Evolutionary conservation across 176 grass and related monocot genomes (phyloP), one percentile per base, ranked within the genome.

Genomic region (Hyparrhenia diplandra): DNA sequence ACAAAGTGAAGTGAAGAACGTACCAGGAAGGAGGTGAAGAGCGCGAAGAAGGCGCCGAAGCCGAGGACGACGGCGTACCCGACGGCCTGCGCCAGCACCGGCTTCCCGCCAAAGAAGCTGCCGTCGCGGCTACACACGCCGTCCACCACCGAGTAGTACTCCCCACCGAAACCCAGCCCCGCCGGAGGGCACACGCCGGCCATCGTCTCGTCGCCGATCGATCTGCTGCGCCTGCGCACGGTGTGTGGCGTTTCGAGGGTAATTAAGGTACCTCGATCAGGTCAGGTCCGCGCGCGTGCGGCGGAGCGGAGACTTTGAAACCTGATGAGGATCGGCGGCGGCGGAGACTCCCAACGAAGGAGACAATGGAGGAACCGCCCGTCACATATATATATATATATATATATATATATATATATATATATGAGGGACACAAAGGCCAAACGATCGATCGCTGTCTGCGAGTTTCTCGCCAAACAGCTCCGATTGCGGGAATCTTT

Each of bases 21-120:
- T 78, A 64, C 60, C 75, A 77, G 58, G 75, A 77, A 77, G 24
- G 75, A 77, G 2, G 75, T 77, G 75, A 78, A 78, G 75, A 78
- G 27, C 59, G 75, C 75, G 60, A 78, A 78, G 58, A 43, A 97
- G 35, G 87, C 94, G 27, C 94, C 94, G 61, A 97, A 97, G 24
- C 94, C 94, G 45, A 97, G 66, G 75, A 97, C 80, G 74, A 97
- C 81, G 43, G 86, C 80, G 77, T 97, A 97, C 88, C 75, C 75
- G 27, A 78, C 75, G 75, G 59, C 75, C 59, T 78, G 58, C 39
- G 17, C 39, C 39, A 78, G 75, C 75, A 78, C 75, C 5, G 75
- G 75, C 75, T 78, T 64, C 59, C 60, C 75, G 75, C 75, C 60
- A 27, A 78, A 78, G 75, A 64, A 78, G 59, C 75, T 78, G 27